phyloP scores from a whole-genome alignment of 176 grass and related monocot genomes.

The Neostapfia colusana region DNA sequence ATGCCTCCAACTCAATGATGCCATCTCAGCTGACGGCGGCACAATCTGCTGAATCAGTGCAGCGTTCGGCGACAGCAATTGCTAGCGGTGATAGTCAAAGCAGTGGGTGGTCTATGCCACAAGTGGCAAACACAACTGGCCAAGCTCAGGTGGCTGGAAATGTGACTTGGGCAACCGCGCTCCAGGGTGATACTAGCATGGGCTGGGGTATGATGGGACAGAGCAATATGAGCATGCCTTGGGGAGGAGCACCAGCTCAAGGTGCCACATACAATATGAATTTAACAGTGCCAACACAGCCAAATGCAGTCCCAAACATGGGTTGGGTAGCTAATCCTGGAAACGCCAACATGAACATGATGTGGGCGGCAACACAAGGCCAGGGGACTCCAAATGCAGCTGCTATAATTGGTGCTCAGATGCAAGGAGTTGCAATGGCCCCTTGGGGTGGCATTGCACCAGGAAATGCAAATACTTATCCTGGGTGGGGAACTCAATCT shows the following conservation, averaged over 20 bases:
- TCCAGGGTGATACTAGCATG: slow-evolving; percentile 65
- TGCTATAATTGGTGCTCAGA: slow-evolving; percentile 51
- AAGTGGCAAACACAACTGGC: slow-evolving; percentile 53
- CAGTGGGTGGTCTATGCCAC: slow-evolving; percentile 46
- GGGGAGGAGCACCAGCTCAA: slow-evolving; percentile 58
- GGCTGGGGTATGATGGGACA: slow-evolving; percentile 54
- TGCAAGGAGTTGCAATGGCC: slow-evolving; percentile 60
- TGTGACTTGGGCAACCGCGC: slow-evolving; percentile 54
- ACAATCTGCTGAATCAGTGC: slow-evolving; percentile 43
- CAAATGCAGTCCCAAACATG: slow-evolving; percentile 59
- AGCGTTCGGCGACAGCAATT: slow-evolving; percentile 17
- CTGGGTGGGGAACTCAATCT: slow-evolving; percentile 57
- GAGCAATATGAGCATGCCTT: slow-evolving; percentile 62
- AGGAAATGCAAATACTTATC: slow-evolving; percentile 62
- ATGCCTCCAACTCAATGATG: slow-evolving; percentile 38
- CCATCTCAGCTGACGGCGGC: slow-evolving; percentile 41
- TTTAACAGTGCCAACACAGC: slow-evolving; percentile 46
- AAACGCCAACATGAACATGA: slow-evolving; percentile 67
- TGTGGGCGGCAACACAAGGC: slow-evolving; percentile 45
- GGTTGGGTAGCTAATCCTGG: slow-evolving; percentile 66
- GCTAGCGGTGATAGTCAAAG: slow-evolving; percentile 48
- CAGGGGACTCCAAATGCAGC: slow-evolving; percentile 53
- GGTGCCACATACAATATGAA: slow-evolving; percentile 74
- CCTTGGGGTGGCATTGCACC: slow-evolving; percentile 60
- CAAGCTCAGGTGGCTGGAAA: slow-evolving; percentile 52